Percentiles rank a stretch among this genome's conserved stretches.
Conservation (phyloP, 2,329 filamentous ascomycete species). For the Acrocalymma vagum region DNA sequence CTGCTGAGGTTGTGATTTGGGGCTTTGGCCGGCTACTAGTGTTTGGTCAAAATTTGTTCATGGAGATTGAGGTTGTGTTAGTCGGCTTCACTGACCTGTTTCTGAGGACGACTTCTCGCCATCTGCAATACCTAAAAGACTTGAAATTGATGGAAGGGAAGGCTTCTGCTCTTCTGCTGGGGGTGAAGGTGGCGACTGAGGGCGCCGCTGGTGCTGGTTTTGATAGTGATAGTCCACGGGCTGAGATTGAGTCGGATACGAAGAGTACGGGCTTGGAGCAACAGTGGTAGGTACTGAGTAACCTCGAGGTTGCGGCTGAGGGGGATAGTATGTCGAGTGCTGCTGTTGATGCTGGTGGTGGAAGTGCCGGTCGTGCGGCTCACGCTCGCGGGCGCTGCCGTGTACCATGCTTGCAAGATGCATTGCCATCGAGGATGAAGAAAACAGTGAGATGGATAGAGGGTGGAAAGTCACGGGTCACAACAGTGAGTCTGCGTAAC, state of each 20-base stretch:
- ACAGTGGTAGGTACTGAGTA: constrained; percentile 31
- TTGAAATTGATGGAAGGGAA: constrained; percentile 92
- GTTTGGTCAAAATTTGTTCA: too few relatives aligned
- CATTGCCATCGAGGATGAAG: constrained; percentile 47
- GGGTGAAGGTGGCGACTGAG: constrained; percentile 75
- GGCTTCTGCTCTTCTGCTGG: constrained; percentile 82
- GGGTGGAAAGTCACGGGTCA: constrained; percentile 39
- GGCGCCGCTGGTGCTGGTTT: constrained; percentile 40
- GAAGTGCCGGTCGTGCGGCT: constrained; percentile 41
- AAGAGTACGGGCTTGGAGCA: constrained; percentile 22
- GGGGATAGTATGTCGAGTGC: constrained; percentile 33
- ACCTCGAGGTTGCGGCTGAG: constrained; percentile 46
- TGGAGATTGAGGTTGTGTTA: too few relatives aligned
- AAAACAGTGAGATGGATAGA: too few relatives aligned
- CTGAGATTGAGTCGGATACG: constrained; percentile 27
- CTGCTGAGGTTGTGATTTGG: constrained; percentile 40
- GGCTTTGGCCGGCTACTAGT: constrained; percentile 42
- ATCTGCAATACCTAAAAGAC: constrained; percentile 84
- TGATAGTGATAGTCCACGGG: constrained; percentile 40
- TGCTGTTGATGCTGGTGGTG: constrained; percentile 39
- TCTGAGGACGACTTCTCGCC: constrained; percentile 65
- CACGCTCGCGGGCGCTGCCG: constrained; percentile 50
- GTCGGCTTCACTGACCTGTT: constrained; percentile 46
- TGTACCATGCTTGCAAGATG: constrained; percentile 55
- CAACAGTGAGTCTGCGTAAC: constrained; percentile 44